Evolutionary conservation across 2,329 filamentous ascomycete species (phyloP).

Genomic region (Verticillium nonalfalfae): DNA sequence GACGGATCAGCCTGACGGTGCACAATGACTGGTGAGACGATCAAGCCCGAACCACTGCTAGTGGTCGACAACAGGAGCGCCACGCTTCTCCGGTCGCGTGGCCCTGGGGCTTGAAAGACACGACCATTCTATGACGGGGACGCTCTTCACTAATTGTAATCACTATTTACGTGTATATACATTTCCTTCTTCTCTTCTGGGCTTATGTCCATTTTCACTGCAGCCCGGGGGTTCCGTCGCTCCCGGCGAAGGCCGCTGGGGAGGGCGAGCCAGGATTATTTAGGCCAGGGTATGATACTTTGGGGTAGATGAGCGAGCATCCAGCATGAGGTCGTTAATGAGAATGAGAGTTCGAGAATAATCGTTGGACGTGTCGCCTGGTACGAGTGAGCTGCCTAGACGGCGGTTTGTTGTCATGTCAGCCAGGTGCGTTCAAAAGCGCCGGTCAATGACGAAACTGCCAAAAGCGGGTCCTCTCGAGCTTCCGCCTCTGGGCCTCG

Average conservation of each 20-base stretch:
- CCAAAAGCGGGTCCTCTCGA: background rate
- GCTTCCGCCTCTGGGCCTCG: background rate
- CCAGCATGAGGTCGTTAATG: background rate
- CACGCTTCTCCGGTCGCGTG: background rate
- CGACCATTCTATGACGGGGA: background rate
- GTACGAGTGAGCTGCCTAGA: background rate
- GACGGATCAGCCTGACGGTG: background rate
- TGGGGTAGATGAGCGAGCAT: background rate
- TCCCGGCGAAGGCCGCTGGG: background rate
- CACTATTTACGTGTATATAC: conserved; percentile 7
- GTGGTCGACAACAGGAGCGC: background rate
- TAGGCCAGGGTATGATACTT: background rate
- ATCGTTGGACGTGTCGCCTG: background rate
- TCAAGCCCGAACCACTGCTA: background rate
- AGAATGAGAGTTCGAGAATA: background rate
- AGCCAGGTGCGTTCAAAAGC: background rate
- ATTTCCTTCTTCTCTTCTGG: conserved; percentile 2
- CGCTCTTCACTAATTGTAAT: conserved; percentile 4
- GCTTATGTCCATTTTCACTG: background rate
- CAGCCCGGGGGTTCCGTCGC: background rate
- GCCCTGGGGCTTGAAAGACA: background rate
- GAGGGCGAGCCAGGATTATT: background rate
- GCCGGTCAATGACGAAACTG: background rate
- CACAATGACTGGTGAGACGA: background rate
- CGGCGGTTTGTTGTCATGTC: background rate